Base-by-base conservation (phyloP, 2,329 filamentous ascomycete genomes). In the Neofusicoccum ribis region DNA sequence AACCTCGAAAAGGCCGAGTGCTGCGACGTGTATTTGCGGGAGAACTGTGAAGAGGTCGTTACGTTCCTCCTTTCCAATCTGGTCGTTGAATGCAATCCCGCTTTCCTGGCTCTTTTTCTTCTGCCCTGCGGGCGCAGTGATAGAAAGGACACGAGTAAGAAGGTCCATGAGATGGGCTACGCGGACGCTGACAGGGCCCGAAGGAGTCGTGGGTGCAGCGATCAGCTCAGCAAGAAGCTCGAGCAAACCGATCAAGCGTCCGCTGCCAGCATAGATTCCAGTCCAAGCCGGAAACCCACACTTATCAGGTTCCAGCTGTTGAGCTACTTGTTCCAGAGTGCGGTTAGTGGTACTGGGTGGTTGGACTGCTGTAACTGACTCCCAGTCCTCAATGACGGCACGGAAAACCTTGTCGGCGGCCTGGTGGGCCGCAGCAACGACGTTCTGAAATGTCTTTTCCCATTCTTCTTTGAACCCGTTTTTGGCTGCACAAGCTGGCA, bases 401-500 rank as follows among this genome's bases (percentile, higher is more conserved):
- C 93, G 88, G 72, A 97, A 91, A 0, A 96, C 83, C 68, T 89
- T 86, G 71, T 96, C 90, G 47, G 90, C 87, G 1, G 91, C 90
- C 27, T 80, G 77, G 71, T 97, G 93, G 15, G 88, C 84, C 43
- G 86, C 84, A 43, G 83, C 82, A 27, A 96, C 80, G 11, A 89
- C 82, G 7, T 81, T 80, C 52, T 85, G 84, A 51, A 93, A 79
- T 15, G 87, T 83, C 70, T 87, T 90, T 15, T 83, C 82, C 93
- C 93, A 97, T 76, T 96, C 92, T 23, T 91, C 89, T 23, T 86
- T 85, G 11, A 88, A 86, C 17, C 87, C 88, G 67, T 91, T 89
- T 77, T 97, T 97, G 5, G 91, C 88, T 1, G 91, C 90, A 62
- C 91, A 95, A 73, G 89, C 88, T 69, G 92, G 89, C 52, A 96